phyloP scores from a whole-genome alignment of 371 early-diverging fungal species.

The Apophysomyces elegans region DNA sequence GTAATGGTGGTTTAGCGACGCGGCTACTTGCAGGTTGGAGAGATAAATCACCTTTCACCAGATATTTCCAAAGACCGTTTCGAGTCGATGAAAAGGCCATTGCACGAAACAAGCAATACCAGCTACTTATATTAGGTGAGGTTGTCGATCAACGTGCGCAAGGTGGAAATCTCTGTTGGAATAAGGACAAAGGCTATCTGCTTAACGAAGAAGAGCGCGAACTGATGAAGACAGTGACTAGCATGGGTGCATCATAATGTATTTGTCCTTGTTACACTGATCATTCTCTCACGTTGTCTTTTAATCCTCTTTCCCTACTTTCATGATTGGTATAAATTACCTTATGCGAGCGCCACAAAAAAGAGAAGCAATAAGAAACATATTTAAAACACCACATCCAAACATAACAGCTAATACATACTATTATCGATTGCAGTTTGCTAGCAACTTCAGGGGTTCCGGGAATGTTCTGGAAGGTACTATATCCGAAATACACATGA shows the following conservation, averaged over 20 bases:
- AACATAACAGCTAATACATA: too few species aligned
- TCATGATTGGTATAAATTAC: background rate
- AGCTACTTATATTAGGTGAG: constrained; percentile 45
- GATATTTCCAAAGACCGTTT: constrained; percentile 38
- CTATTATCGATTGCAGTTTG: too few species aligned
- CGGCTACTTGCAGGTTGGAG: constrained; percentile 20
- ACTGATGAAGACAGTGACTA: constrained; percentile 42
- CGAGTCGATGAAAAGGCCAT: constrained; percentile 49
- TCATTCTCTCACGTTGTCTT: background rate
- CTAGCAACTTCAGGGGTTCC: too few species aligned
- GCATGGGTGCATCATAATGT: constrained; percentile 22
- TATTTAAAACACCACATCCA: background rate
- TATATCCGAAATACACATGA: too few species aligned
- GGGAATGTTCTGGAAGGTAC: too few species aligned
- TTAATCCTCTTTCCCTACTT: background rate
- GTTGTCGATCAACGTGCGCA: constrained; percentile 28
- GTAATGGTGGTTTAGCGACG: constrained; percentile 14
- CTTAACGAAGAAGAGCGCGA: constrained; percentile 41
- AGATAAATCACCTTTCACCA: constrained; percentile 20
- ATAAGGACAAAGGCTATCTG: constrained; percentile 32
- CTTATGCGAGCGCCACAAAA: background rate
- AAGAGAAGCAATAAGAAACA: background rate
- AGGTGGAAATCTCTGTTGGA: constrained; percentile 40
- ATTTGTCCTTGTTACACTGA: constrained; percentile 1
- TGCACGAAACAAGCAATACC: constrained; percentile 50